Percentiles rank a stretch among this genome's conserved stretches.
These are phyloP conservation scores for Sutorius eximius DNA, from an alignment of 1,284 basidiomycete genomes.

Conservation along the genomic window DNA sequence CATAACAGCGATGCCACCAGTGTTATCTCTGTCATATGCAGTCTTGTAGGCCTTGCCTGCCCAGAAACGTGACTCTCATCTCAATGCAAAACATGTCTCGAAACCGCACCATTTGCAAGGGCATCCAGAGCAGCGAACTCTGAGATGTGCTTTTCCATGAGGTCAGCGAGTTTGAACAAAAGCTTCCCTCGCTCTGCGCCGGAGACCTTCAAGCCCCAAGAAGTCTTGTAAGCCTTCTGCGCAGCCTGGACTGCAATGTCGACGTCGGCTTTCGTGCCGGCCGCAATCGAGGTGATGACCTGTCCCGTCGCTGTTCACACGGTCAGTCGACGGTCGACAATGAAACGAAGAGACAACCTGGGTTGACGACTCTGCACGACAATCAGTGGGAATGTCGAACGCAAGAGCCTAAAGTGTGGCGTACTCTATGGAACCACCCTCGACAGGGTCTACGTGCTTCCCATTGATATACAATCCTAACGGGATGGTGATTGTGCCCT, in stretches of 20 bases:
- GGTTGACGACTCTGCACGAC: slow-evolving; percentile 23
- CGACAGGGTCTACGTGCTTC: slow-evolving; percentile 22
- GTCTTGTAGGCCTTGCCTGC: slow-evolving; percentile 51
- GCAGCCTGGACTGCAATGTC: slow-evolving; percentile 43
- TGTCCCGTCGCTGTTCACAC: slow-evolving; percentile 22
- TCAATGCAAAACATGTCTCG: not conserved
- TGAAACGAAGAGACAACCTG: slow-evolving; percentile 10
- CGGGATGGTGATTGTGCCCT: slow-evolving; percentile 25
- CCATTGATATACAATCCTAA: slow-evolving; percentile 33
- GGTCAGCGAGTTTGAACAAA: slow-evolving; percentile 59
- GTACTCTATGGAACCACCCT: slow-evolving; percentile 28
- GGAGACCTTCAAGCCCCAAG: slow-evolving; percentile 58
- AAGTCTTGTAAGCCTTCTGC: slow-evolving; percentile 42
- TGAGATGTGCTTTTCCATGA: slow-evolving; percentile 64
- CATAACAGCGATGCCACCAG: slow-evolving; percentile 46
- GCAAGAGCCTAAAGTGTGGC: not conserved
- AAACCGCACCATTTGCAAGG: slow-evolving; percentile 49
- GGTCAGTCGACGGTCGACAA: not conserved
- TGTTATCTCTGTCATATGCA: slow-evolving; percentile 52
- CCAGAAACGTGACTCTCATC: not conserved
- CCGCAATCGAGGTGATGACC: slow-evolving; percentile 22
- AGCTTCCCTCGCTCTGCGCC: slow-evolving; percentile 59
- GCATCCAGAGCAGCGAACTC: slow-evolving; percentile 66
- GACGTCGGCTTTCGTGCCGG: slow-evolving; percentile 25
- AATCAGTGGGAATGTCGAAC: not conserved